Base-by-base conservation (phyloP, 2,329 filamentous ascomycete species). In the Fusarium liriodendri region DNA sequence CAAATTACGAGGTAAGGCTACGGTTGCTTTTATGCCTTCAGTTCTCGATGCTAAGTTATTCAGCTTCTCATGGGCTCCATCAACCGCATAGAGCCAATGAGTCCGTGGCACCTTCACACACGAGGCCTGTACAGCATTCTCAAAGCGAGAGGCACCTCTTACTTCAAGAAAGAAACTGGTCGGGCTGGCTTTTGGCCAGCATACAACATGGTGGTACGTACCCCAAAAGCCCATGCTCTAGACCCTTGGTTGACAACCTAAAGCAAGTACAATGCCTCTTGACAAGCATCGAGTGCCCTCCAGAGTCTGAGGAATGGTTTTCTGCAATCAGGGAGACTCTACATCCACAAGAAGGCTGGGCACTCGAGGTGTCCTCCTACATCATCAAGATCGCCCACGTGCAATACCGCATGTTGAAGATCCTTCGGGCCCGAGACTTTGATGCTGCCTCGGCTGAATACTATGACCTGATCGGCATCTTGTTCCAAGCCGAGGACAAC, bases 201-300 rank as follows among this genome's bases (percentile, higher is more conserved):
- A 25, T 84, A 78, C 40, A 84, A 80, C 65, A 79, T 85, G 71
- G 77, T 85, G 54, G 83, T 84, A 71, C 25, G 82, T 80, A 18
- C 9, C 22, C 9, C n/a, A 18, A 11, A 16, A 14, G 18, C 10
- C 11, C 8, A 13, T 16, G 29, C 20, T 2, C n/a, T 64, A 20
- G 32, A 29, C 20, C 50, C 11, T 13, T 14, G 38, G 29, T 67
- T 78, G 40, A 80, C 62, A n/a, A 18, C 6, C 16, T 10, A 22
- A 54, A 84, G 83, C 83, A 84, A 83, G 78, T 84, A 7, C 79
- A 83, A 67, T 80, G 79, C 27, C 77, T 83, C 14, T 67, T 83
- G 18, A 77, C 64, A 8, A 81, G 77, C 60, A 74, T 60, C 3
- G 77, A 80, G 58, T 82, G 80, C 18, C 83, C 83, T 5, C 77